phyloP scores from a whole-genome alignment of 2,329 filamentous ascomycete genomes.

The Aspergillus pseudoviridinutans region DNA sequence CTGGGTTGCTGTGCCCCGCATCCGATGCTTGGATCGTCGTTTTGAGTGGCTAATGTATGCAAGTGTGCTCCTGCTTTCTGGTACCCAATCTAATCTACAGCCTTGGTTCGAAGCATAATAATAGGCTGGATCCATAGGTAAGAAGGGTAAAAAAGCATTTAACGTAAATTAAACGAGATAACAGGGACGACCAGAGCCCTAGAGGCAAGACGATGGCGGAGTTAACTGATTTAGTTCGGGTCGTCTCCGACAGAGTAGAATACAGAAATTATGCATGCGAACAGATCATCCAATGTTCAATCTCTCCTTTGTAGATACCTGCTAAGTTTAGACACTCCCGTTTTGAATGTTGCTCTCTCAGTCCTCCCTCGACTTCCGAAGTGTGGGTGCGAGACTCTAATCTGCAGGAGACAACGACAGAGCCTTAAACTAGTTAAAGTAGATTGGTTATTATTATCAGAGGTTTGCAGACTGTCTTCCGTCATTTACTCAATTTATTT shows the following conservation, averaged over 20 bases:
- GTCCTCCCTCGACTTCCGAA: background rate
- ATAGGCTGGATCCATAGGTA: background rate
- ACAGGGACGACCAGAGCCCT: background rate
- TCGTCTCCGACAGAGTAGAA: background rate
- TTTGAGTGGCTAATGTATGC: background rate
- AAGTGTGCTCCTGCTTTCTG: background rate
- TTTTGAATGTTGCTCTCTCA: background rate
- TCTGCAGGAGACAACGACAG: background rate
- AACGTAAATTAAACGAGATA: background rate
- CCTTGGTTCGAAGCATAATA: background rate
- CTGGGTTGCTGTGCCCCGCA: background rate
- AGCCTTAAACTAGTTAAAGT: background rate
- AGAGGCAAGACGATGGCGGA: background rate
- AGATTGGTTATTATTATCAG: background rate
- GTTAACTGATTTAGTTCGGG: background rate
- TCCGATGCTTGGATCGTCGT: background rate
- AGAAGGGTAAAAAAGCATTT: background rate
- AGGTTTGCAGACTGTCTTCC: too few species aligned
- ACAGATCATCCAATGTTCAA: background rate
- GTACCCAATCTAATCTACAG: background rate
- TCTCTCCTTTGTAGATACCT: background rate
- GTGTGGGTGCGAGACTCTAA: background rate
- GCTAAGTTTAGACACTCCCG: background rate
- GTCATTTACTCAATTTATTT: too few species aligned
- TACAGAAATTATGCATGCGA: background rate